phyloP scores from a whole-genome alignment of 2,329 filamentous ascomycete genomes.

The Colletotrichum graminicola region DNA sequence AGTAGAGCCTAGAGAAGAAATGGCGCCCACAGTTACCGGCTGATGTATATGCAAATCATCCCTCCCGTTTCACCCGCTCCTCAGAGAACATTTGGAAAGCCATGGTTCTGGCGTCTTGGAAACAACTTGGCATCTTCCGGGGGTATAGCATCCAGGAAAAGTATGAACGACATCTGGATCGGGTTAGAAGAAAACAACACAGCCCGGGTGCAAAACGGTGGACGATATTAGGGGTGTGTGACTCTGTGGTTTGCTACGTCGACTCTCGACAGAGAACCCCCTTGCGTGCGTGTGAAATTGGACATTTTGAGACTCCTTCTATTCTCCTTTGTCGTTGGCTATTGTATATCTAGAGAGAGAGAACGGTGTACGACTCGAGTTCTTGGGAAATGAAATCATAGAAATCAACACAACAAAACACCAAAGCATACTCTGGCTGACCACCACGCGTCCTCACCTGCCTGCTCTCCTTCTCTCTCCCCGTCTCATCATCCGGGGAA shows the following conservation, averaged over 20 bases:
- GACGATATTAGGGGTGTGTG: background rate
- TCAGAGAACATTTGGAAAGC: background rate
- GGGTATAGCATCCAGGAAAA: background rate
- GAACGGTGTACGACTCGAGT: background rate
- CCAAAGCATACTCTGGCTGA: background rate
- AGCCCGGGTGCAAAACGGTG: background rate
- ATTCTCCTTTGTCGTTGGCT: conserved; percentile 1
- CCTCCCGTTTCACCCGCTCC: background rate
- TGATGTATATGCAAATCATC: too few relatives aligned
- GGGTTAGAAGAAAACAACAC: background rate
- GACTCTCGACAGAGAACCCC: background rate
- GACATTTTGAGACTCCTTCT: background rate
- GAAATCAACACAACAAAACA: background rate
- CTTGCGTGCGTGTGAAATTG: background rate
- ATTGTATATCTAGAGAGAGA: conserved; percentile 7
- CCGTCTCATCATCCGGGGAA: background rate
- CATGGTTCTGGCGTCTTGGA: background rate
- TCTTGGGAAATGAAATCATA: background rate
- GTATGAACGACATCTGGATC: too few relatives aligned
- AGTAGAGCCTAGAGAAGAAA: background rate
- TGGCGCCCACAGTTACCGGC: background rate
- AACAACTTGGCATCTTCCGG: background rate
- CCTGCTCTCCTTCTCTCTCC: background rate
- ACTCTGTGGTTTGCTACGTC: background rate
- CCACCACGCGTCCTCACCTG: too few relatives aligned